Evolutionary conservation across 2,329 filamentous ascomycete species (phyloP).

Genomic region (Penicillium sp.): DNA sequence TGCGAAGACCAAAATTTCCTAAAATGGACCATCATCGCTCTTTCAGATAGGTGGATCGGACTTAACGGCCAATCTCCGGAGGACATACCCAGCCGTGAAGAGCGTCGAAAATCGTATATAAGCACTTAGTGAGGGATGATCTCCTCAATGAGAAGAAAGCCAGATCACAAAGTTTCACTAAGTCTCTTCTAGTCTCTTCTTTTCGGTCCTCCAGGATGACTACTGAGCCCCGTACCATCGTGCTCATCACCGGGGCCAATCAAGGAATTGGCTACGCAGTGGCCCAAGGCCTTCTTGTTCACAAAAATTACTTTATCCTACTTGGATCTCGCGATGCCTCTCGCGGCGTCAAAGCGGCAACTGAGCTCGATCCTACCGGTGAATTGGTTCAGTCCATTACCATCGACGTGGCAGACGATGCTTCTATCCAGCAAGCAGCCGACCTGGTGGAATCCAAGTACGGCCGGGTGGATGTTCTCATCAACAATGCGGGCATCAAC

Average conservation of each 20-base stretch:
- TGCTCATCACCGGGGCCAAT: background rate
- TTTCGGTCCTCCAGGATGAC: background rate
- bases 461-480: constrained; percentile 37
- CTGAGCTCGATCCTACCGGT: constrained; percentile 11
- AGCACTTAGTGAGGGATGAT: background rate
- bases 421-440: constrained; percentile 55
- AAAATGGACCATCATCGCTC: background rate
- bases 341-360: constrained; percentile 22
- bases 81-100: background rate
- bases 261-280: constrained; percentile 16
- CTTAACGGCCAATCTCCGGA: background rate
- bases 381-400: constrained; percentile 19
- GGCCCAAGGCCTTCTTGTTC: constrained; percentile 10
- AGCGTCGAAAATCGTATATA: background rate
- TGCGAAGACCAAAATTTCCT: background rate
- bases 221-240: background rate
- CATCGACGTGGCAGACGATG: constrained; percentile 54
- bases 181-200: background rate
- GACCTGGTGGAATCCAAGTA: constrained; percentile 59
- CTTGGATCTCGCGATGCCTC: constrained; percentile 17
- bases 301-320: constrained; percentile 11
- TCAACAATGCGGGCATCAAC: constrained; percentile 30
- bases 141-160: background rate
- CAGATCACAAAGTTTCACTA: background rate
- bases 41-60: background rate